A percentile compares a stretch with the other conserved stretches of the same genome.
phyloP scores from a whole-genome alignment of 2,329 filamentous ascomycete genomes.

The Anisogramma anomala region DNA sequence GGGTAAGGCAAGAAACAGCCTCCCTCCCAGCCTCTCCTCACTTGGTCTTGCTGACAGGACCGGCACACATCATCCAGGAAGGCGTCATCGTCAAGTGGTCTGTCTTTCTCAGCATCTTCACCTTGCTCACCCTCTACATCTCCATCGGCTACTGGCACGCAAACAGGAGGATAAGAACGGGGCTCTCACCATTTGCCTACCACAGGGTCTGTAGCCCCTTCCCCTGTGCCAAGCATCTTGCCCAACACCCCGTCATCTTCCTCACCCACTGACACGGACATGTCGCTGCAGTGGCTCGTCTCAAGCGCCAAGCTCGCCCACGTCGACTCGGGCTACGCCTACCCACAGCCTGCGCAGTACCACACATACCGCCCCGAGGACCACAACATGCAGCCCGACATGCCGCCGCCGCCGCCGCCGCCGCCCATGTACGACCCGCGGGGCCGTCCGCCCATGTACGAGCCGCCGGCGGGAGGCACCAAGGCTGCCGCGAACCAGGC shows the following conservation, averaged over 20 bases:
- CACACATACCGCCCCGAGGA: constrained; percentile 28
- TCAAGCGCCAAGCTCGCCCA: constrained; percentile 33
- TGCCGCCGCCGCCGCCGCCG: constrained; percentile 41
- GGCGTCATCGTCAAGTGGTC: constrained; percentile 60
- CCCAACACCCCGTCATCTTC: background rate
- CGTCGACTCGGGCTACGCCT: constrained; percentile 40
- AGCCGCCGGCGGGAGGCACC: constrained; percentile 35
- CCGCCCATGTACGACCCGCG: constrained; percentile 47
- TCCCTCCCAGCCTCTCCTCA: background rate
- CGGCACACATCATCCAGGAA: constrained; percentile 30
- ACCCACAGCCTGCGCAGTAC: constrained; percentile 30
- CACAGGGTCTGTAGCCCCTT: constrained; percentile 45
- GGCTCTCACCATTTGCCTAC: constrained; percentile 54
- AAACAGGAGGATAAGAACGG: constrained; percentile 51
- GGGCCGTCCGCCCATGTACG: constrained; percentile 42
- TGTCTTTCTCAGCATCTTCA: constrained; percentile 51
- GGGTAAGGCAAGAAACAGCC: constrained; percentile 18
- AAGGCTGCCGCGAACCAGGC: constrained; percentile 44
- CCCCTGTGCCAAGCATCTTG: background rate
- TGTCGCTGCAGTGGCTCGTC: constrained; percentile 37
- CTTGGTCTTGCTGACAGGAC: background rate
- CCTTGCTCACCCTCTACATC: constrained; percentile 49
- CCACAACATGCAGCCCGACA: constrained; percentile 44
- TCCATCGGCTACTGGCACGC: constrained; percentile 61
- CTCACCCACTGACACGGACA: background rate